Percentiles rank a stretch among this genome's conserved stretches.
These are phyloP conservation scores for Paracoccidioides lutzii DNA, from an alignment of 2,329 filamentous ascomycete species.

Conservation along the genomic window DNA sequence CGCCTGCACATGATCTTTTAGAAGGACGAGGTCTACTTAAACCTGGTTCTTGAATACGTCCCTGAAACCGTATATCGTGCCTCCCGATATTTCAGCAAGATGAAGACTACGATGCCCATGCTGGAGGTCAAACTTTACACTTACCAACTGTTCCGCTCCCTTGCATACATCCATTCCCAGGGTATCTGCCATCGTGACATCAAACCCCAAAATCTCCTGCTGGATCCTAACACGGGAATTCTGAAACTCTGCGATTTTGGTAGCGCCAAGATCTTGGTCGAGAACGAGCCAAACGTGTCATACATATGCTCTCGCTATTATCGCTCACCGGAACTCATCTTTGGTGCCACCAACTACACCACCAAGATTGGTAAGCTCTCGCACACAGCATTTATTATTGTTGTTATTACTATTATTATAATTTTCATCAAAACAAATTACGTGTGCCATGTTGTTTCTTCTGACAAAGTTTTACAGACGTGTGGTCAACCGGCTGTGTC, in stretches of 20 bases:
- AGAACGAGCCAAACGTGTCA: constrained; percentile 97
- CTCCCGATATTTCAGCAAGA: constrained; percentile 98
- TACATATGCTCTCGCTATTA: constrained; percentile 99
- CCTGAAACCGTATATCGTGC: constrained; percentile 97
- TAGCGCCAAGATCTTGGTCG: constrained; percentile 94
- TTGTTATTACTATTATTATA: too few species aligned
- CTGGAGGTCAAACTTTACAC: constrained; percentile 99
- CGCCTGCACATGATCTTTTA: constrained; percentile 23
- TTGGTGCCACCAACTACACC: constrained; percentile 97
- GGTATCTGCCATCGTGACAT: constrained; percentile 98
- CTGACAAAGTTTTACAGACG: constrained; percentile 48
- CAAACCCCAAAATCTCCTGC: constrained; percentile 93
- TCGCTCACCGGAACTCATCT: constrained; percentile 92
- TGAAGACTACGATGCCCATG: constrained; percentile 99
- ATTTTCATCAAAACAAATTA: neutral
- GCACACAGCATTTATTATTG: neutral
- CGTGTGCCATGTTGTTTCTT: constrained; percentile 3
- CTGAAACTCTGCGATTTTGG: constrained; percentile 98
- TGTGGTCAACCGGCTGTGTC: constrained; percentile 98
- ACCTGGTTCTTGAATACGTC: constrained; percentile 94
- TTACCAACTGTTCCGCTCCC: constrained; percentile 95
- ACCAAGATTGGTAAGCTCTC: constrained; percentile 84
- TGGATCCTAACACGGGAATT: constrained; percentile 81
- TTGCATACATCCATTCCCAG: constrained; percentile 98
- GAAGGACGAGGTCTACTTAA: constrained; percentile 98